These are phyloP conservation scores for Fusarium burgessii DNA, from an alignment of 2,329 filamentous ascomycete genomes.

Conservation along the genomic window DNA sequence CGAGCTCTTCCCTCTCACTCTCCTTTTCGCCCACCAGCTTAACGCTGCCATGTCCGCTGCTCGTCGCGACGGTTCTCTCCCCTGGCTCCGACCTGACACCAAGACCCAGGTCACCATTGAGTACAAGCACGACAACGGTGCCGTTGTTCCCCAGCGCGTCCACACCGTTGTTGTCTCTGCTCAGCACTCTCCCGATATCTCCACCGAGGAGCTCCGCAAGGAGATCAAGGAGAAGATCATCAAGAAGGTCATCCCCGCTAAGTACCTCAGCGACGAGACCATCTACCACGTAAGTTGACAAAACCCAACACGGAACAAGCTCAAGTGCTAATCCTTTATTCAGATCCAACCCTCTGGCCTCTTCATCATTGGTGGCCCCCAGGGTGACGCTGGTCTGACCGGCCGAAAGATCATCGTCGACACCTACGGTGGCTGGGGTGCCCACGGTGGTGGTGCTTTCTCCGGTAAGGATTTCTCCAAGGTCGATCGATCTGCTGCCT, in stretches of 20 bases:
- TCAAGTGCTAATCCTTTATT: slow-evolving; percentile 17
- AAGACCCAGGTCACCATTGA: slow-evolving; percentile 99
- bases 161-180: slow-evolving; percentile 98
- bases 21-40: slow-evolving; percentile 95
- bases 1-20: slow-evolving; percentile 93
- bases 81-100: slow-evolving; percentile 98
- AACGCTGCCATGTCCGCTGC: slow-evolving; percentile 94
- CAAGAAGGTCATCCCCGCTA: slow-evolving; percentile 90
- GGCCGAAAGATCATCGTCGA: slow-evolving; percentile 99
- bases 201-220: slow-evolving; percentile 91
- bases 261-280: slow-evolving; percentile 93
- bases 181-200: slow-evolving; percentile 90
- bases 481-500: slow-evolving; percentile 98
- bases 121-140: slow-evolving; percentile 96
- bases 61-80: slow-evolving; percentile 85
- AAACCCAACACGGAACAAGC: background rate
- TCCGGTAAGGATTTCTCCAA: slow-evolving; percentile 99
- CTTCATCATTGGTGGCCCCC: slow-evolving; percentile 99
- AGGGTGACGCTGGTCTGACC: slow-evolving; percentile 98
- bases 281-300: slow-evolving; percentile 83
- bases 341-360: slow-evolving; percentile 95
- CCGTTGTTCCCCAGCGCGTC: slow-evolving; percentile 90
- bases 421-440: slow-evolving; percentile 99
- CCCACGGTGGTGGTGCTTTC: slow-evolving; percentile 99
- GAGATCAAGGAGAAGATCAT: slow-evolving; percentile 98